phyloP scores from a whole-genome alignment of 2,329 filamentous ascomycete species.

The Trichocomaceae sp. region DNA sequence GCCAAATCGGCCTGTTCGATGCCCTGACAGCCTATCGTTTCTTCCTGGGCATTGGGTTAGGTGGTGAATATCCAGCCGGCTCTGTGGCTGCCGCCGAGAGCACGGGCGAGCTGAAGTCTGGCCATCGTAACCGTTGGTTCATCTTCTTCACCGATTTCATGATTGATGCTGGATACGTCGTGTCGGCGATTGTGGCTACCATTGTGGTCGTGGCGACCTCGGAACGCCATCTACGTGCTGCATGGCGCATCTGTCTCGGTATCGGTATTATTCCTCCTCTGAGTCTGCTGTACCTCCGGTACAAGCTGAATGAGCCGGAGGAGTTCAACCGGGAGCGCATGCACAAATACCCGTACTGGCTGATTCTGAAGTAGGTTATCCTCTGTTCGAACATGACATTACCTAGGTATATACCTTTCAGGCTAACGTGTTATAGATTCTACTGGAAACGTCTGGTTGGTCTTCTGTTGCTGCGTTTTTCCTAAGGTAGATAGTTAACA shows the following conservation, averaged over 20 bases:
- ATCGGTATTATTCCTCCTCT: slow-evolving; percentile 73
- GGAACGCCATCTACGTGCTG: slow-evolving; percentile 60
- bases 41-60: slow-evolving; percentile 74
- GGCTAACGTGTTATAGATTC: slow-evolving; percentile 47
- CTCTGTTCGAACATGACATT: not conserved
- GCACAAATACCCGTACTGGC: slow-evolving; percentile 50
- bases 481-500: not conserved
- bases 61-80: slow-evolving; percentile 53
- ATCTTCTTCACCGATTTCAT: slow-evolving; percentile 84
- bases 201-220: slow-evolving; percentile 55
- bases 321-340: slow-evolving; percentile 67
- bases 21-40: slow-evolving; percentile 78
- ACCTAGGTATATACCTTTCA: not conserved
- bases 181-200: slow-evolving; percentile 71
- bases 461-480: too few relatives aligned
- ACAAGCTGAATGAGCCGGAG: slow-evolving; percentile 71
- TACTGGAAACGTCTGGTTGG: slow-evolving; percentile 65
- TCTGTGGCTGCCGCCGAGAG: slow-evolving; percentile 79
- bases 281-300: slow-evolving; percentile 61
- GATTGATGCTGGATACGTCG: slow-evolving; percentile 78
- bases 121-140: slow-evolving; percentile 84
- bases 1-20: slow-evolving; percentile 64
- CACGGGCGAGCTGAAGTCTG: slow-evolving; percentile 71
- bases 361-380: slow-evolving; percentile 48
- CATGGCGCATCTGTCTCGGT: slow-evolving; percentile 76